A percentile compares a stretch with the other conserved stretches of the same genome.
phyloP scores from a whole-genome alignment of 345 rosid genomes.

The Salix viminalis region DNA sequence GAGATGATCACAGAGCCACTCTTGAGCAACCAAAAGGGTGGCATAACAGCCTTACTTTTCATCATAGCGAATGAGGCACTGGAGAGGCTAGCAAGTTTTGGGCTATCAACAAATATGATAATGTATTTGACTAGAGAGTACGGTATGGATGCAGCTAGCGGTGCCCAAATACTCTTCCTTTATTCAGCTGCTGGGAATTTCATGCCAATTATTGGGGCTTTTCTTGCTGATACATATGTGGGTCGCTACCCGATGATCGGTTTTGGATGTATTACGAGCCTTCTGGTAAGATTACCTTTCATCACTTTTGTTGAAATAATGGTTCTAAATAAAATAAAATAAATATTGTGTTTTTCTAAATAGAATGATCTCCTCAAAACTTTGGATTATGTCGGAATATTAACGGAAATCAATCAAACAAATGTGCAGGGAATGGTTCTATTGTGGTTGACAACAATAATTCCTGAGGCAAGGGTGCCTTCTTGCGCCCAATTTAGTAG shows the following conservation, averaged over 20 bases:
- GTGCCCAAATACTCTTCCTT: slow-evolving; percentile 41
- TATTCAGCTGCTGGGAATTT: slow-evolving; percentile 59
- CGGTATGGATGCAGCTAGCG: slow-evolving; percentile 40
- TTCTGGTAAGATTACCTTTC: slow-evolving; percentile 32
- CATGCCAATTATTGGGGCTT: slow-evolving; percentile 54
- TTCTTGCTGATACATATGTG: slow-evolving; percentile 59
- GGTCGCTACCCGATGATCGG: slow-evolving; percentile 58
- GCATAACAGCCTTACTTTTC: too few species aligned
- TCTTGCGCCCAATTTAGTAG: slow-evolving; percentile 29
- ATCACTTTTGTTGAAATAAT: too few species aligned
- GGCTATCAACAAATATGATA: slow-evolving; percentile 56
- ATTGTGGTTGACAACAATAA: slow-evolving; percentile 49
- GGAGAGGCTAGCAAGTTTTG: slow-evolving; percentile 52
- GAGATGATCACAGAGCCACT: too few species aligned
- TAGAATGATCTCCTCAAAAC: too few species aligned
- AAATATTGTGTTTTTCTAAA: too few species aligned
- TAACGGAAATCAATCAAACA: too few species aligned
- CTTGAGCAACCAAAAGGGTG: too few species aligned
- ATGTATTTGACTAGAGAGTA: slow-evolving; percentile 50
- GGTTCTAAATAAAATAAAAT: too few species aligned
- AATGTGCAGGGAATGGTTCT: slow-evolving; percentile 1
- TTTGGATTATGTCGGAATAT: too few species aligned
- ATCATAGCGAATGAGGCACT: slow-evolving; percentile 48
- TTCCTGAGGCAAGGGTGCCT: slow-evolving; percentile 54
- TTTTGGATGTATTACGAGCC: slow-evolving; percentile 39